Evolutionary conservation across 768 basidiomycete species (phyloP).

Genomic region (Boletus sp.): DNA sequence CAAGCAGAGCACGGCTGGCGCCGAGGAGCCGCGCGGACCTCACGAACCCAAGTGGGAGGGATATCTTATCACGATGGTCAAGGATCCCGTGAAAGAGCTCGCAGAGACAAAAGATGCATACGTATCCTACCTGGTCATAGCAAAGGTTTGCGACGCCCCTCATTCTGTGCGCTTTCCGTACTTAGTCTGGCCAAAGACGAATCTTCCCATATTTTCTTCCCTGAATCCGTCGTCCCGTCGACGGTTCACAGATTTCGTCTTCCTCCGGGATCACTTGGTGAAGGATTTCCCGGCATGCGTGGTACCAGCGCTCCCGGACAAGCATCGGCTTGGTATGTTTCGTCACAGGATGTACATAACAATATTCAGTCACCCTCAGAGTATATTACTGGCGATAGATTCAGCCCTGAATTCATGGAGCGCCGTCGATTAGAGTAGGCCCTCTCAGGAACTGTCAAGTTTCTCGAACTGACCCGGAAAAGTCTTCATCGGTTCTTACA

Average conservation of each 20-base stretch:
- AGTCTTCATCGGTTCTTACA: slow-evolving; percentile 93
- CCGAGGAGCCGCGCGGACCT: slow-evolving; percentile 60
- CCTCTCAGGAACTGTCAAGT: background rate
- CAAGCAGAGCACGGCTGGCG: slow-evolving; percentile 72
- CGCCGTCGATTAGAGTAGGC: slow-evolving; percentile 82
- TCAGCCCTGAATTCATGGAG: slow-evolving; percentile 97
- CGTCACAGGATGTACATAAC: background rate
- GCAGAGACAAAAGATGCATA: slow-evolving; percentile 97
- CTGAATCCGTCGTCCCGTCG: slow-evolving; percentile 73
- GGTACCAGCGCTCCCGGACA: slow-evolving; percentile 95
- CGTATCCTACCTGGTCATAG: slow-evolving; percentile 89
- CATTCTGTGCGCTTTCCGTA: background rate
- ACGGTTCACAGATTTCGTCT: slow-evolving; percentile 96
- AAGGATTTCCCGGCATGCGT: slow-evolving; percentile 96
- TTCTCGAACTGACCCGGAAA: slow-evolving; percentile 5
- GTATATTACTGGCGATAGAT: slow-evolving; percentile 96
- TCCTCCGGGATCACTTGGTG: slow-evolving; percentile 81
- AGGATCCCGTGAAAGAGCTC: slow-evolving; percentile 93
- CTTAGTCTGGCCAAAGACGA: slow-evolving; percentile 58
- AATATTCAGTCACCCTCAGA: slow-evolving; percentile 45
- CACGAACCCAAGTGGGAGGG: slow-evolving; percentile 91
- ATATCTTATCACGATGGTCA: slow-evolving; percentile 74
- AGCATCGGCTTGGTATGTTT: slow-evolving; percentile 86
- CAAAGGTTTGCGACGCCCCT: slow-evolving; percentile 57
- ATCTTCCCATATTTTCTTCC: slow-evolving; percentile 80